Conservation (phyloP, 768 basidiomycete species). For the Tylopilus balloui region DNA sequence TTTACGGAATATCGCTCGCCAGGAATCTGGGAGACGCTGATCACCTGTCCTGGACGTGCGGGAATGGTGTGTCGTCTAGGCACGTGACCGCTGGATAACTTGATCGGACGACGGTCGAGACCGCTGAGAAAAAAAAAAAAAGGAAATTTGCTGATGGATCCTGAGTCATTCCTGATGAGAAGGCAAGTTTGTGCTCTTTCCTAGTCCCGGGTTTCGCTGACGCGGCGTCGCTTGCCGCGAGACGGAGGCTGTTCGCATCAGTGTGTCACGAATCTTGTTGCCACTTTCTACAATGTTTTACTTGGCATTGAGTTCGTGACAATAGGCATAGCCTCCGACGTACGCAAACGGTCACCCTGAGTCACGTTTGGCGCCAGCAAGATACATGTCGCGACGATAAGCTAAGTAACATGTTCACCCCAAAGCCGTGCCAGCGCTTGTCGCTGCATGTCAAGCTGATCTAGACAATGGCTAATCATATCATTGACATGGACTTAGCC, state of each 20-base stretch:
- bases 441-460: constrained; percentile 4
- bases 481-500: not conserved
- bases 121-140: not conserved
- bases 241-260: not conserved
- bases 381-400: constrained; percentile 3
- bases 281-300: not conserved
- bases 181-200: not conserved
- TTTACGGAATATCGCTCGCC: constrained; percentile 15
- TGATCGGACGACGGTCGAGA: not conserved
- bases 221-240: not conserved
- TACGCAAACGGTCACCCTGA: not conserved
- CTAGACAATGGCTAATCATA: not conserved
- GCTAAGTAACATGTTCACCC: not conserved
- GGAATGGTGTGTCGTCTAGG: not conserved
- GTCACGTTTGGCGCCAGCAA: not conserved
- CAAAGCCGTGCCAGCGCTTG: not conserved
- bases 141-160: not conserved
- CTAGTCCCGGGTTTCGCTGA: not conserved
- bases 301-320: constrained; percentile 3
- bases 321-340: not conserved
- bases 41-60: constrained; percentile 6
- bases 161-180: not conserved
- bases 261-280: not conserved
- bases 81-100: not conserved
- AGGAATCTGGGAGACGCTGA: constrained; percentile 10